phyloP scores from a whole-genome alignment of 2,329 filamentous ascomycete genomes.

The Botryotinia narcissicola region DNA sequence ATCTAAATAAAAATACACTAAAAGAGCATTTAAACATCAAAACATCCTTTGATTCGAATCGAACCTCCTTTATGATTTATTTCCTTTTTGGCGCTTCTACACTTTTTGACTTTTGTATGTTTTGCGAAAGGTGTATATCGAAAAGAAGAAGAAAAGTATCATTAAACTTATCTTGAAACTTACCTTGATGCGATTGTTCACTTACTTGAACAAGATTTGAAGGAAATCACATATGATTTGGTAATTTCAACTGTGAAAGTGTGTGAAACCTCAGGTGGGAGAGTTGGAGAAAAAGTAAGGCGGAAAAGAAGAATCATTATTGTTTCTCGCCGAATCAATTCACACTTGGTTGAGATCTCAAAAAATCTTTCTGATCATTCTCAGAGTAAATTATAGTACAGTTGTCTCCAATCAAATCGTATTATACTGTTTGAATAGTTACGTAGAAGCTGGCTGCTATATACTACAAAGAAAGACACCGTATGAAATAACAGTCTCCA shows the following conservation, averaged over 20 bases:
- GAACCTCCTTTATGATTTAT: neutral
- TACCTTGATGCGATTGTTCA: neutral
- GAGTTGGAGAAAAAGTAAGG: neutral
- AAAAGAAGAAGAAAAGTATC: neutral
- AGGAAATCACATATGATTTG: neutral
- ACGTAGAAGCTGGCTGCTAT: neutral
- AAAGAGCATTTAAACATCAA: neutral
- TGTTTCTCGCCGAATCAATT: neutral
- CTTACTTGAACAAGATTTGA: neutral
- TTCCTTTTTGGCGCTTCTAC: neutral
- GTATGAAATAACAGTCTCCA: neutral
- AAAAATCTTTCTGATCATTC: neutral
- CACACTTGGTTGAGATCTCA: neutral
- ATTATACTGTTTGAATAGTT: neutral
- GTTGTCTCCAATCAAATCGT: neutral
- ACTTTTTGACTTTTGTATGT: neutral
- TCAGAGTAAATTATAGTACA: neutral
- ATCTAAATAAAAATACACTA: neutral
- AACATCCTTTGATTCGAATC: neutral
- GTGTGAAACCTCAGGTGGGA: neutral
- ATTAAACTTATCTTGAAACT: neutral
- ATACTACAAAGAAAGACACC: neutral
- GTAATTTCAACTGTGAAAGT: neutral
- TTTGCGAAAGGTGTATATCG: neutral
- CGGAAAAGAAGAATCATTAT: neutral